phyloP scores from a whole-genome alignment of 192 early-diverging fungal genomes.

The Gryganskiella cystojenkinii region DNA sequence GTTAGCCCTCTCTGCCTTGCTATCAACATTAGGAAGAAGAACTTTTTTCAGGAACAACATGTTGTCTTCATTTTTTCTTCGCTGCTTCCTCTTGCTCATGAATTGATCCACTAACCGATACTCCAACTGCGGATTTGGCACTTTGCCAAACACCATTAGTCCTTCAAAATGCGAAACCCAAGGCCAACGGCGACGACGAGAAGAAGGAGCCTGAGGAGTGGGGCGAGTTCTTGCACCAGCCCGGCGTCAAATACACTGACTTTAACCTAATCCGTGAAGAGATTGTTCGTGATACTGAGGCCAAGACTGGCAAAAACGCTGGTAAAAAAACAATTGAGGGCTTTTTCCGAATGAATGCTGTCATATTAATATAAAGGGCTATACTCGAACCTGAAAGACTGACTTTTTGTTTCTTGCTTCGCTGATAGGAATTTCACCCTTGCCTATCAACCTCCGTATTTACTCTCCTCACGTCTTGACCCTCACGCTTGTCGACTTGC shows the following conservation, averaged over 20 bases:
- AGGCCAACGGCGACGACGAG: conserved; percentile 34
- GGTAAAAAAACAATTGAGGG: conserved; percentile 50
- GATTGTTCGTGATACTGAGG: conserved; percentile 93
- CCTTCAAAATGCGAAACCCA: not conserved
- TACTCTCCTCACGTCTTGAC: conserved; percentile 99
- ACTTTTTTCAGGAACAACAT: too few relatives aligned
- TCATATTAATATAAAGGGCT: not conserved
- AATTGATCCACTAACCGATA: too few relatives aligned
- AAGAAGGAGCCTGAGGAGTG: conserved; percentile 85
- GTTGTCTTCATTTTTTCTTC: too few relatives aligned
- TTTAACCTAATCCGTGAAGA: conserved; percentile 98
- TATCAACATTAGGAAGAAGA: too few relatives aligned
- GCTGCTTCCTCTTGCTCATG: too few relatives aligned
- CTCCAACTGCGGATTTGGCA: too few relatives aligned
- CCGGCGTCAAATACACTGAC: conserved; percentile 95
- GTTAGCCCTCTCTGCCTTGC: too few relatives aligned
- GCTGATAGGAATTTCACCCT: conserved; percentile 85
- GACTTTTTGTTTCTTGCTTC: not conserved
- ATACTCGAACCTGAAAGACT: not conserved
- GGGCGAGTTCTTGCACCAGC: conserved; percentile 99
- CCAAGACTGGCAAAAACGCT: conserved; percentile 83
- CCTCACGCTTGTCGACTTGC: conserved; percentile 98
- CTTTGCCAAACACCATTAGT: too few relatives aligned
- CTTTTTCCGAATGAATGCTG: not conserved
- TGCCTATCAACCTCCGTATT: conserved; percentile 97